Evolutionary conservation across 2,329 filamentous ascomycete species (phyloP).

Genomic region (Harringtonia aguacate): DNA sequence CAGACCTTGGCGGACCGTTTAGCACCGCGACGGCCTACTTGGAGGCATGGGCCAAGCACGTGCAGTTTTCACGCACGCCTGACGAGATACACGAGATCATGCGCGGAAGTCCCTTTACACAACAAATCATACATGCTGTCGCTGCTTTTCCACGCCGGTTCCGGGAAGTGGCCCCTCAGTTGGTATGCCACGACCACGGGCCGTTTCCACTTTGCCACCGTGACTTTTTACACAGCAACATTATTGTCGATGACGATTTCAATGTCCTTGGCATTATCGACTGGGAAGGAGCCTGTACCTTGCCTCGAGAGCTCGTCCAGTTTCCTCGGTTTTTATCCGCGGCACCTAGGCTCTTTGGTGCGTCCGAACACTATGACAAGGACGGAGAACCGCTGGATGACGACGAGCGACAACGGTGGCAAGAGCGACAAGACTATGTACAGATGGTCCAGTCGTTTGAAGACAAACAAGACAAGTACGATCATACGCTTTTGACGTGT

Average conservation of each 20-base stretch:
- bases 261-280: constrained; percentile 19
- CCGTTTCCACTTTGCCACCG: constrained; percentile 21
- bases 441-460: constrained; percentile 1
- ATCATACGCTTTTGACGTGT: constrained; percentile 1
- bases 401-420: constrained; percentile 1
- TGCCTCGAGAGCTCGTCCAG: constrained; percentile 15
- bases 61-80: constrained; percentile 9
- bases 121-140: constrained; percentile 9
- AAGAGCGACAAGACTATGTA: constrained; percentile 2
- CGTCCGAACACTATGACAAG: background rate
- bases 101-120: constrained; percentile 6
- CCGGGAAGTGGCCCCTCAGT: constrained; percentile 4
- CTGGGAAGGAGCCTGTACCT: constrained; percentile 19
- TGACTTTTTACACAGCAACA: constrained; percentile 21
- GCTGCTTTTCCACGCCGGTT: constrained; percentile 6
- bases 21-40: constrained; percentile 14
- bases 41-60: constrained; percentile 12
- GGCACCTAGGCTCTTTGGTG: constrained; percentile 8
- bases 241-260: constrained; percentile 18
- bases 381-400: background rate
- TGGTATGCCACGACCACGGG: constrained; percentile 9
- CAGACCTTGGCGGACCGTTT: constrained; percentile 12
- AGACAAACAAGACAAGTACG: background rate
- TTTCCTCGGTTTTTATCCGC: constrained; percentile 13
- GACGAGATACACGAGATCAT: constrained; percentile 10